phyloP scores from a whole-genome alignment of 2,329 filamentous ascomycete species.

The Leptographium radiaticola region DNA sequence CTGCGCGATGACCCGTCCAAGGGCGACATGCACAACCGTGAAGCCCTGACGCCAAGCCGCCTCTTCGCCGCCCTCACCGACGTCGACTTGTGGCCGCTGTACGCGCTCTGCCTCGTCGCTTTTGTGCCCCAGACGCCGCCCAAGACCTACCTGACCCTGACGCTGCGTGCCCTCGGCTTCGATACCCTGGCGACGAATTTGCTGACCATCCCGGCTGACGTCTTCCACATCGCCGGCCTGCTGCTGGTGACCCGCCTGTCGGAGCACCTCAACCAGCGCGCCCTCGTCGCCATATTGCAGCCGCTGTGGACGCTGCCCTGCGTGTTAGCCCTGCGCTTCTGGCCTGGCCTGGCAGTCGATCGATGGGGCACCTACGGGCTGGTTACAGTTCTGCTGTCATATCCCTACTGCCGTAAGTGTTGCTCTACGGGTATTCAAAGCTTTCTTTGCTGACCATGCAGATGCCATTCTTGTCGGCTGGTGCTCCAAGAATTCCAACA shows the following conservation, averaged over 20 bases:
- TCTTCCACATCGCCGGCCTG: conserved; percentile 36
- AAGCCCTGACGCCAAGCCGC: conserved; percentile 32
- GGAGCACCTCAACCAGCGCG: conserved; percentile 32
- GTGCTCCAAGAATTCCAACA: conserved; percentile 39
- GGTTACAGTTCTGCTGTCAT: conserved; percentile 33
- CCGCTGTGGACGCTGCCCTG: conserved; percentile 43
- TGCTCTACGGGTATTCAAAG: conserved; percentile 5
- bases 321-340: conserved; percentile 34
- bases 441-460: background rate
- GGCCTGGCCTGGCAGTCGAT: conserved; percentile 26
- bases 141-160: conserved; percentile 6
- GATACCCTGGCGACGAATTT: conserved; percentile 7
- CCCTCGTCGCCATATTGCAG: conserved; percentile 30
- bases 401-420: conserved; percentile 31
- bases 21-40: conserved; percentile 44
- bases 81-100: conserved; percentile 11
- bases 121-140: conserved; percentile 3
- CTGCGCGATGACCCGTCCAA: conserved; percentile 43
- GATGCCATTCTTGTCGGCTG: conserved; percentile 48
- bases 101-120: conserved; percentile 7
- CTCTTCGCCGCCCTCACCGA: conserved; percentile 7
- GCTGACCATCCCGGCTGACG: conserved; percentile 16
- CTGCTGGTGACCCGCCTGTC: conserved; percentile 33
- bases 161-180: conserved; percentile 6
- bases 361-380: conserved; percentile 33